A percentile compares a stretch with the other conserved stretches of the same genome.
phyloP scores from a whole-genome alignment of 2,329 filamentous ascomycete species.

The Pyrenochaeta sp. region DNA sequence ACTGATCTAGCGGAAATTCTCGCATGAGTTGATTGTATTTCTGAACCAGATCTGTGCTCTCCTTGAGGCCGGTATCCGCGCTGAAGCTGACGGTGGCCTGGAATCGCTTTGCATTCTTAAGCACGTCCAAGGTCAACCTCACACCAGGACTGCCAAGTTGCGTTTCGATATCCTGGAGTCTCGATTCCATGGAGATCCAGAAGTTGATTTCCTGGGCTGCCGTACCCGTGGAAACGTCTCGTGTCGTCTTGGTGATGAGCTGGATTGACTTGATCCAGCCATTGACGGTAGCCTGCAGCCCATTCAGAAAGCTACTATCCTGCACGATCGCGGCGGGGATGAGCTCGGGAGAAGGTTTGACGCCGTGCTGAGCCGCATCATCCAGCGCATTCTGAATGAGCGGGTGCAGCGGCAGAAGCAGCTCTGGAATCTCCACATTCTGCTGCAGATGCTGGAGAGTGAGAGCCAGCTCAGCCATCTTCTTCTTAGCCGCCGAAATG shows the following conservation, averaged over 20 bases:
- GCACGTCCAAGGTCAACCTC: conserved; percentile 86
- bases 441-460: conserved; percentile 92
- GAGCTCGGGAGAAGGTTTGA: conserved; percentile 77
- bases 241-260: conserved; percentile 90
- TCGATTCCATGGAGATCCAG: conserved; percentile 96
- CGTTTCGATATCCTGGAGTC: conserved; percentile 87
- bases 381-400: conserved; percentile 86
- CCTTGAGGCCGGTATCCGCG: conserved; percentile 93
- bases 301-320: conserved; percentile 92
- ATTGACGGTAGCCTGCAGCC: conserved; percentile 90
- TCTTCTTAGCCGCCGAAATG: conserved; percentile 96
- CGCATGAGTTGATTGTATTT: conserved; percentile 99
- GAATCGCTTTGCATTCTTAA: conserved; percentile 97
- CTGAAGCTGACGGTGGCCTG: conserved; percentile 97
- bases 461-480: conserved; percentile 91
- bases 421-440: conserved; percentile 95
- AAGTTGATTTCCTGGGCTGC: conserved; percentile 99
- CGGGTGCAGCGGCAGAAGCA: conserved; percentile 86
- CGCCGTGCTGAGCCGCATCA: conserved; percentile 71
- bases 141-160: conserved; percentile 91
- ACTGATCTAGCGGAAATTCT: conserved; percentile 94
- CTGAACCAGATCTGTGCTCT: conserved; percentile 93
- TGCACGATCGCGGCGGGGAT: conserved; percentile 79
- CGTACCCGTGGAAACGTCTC: conserved; percentile 78
- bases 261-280: conserved; percentile 99